Evolutionary conservation across 139 green algal genomes (phyloP), one percentile per base, ranked within the genome.

Genomic region (Closterium sp.): DNA sequence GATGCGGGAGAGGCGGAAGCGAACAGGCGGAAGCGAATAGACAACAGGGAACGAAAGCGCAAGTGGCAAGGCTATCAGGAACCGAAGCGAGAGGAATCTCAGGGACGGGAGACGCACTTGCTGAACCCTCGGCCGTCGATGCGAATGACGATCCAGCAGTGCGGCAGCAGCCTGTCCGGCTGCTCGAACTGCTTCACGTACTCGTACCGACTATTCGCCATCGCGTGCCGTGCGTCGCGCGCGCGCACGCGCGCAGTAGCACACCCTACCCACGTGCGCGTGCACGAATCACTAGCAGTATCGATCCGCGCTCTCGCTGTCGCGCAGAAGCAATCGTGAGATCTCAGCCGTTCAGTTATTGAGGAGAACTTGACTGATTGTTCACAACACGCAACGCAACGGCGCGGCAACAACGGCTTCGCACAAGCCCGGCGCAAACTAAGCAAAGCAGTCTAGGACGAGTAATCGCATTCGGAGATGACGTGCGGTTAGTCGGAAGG

Each of bases 131-230:
- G 88, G 30, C 93, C 93, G 88, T 95, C 93, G 85, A 95, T 90
- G 17, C 93, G 89, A 29, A 95, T 86, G 24, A 95, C 91, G 22
- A 95, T 89, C 93, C 93, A 95, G 91, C 87, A 92, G 5, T 91
- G 79, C 28, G 91, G 93, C 31, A 95, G 93, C 28, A 95, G 93
- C 13, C 30, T 6, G 89, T 95, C 93, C 11, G 86, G 38, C 93
- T 89, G 93, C 91, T 95, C 93, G 34, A 94, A 95, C n/a, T 90
- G n/a, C 91, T 92, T 94, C 87, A 95, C 93, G 50, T 95, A 95
- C 87, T 95, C 93, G 87, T 91, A 95, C 17, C 91, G 88, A 79
- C 93, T 95, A 86, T 95, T 95, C 19, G 93, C 93, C 93, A 95
- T 95, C 42, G 62, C 62, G 17, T 27, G 17, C 62, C 19, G 62